Evolutionary conservation across 208 protist genomes (phyloP).

Genomic region (Crithidia sp.): DNA sequence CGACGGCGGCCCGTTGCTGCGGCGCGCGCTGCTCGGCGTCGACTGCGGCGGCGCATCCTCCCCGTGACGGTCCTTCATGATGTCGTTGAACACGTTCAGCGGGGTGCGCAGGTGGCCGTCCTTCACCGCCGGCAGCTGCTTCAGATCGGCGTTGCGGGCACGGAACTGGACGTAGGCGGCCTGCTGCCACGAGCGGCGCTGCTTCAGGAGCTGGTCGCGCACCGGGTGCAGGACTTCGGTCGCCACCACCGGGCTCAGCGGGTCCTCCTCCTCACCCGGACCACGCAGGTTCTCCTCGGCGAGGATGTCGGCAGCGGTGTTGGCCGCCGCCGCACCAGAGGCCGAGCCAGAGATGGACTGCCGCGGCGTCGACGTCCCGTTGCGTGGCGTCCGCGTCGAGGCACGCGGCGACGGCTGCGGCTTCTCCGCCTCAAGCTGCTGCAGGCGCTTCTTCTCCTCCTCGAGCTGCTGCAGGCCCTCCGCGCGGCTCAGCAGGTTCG

Average conservation of each 20-base stretch:
- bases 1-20: conserved; percentile 20
- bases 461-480: conserved; percentile 64
- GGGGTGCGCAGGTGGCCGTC: conserved; percentile 75
- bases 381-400: conserved; percentile 36
- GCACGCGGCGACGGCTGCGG: conserved; percentile 38
- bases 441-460: conserved; percentile 47
- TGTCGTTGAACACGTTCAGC: conserved; percentile 76
- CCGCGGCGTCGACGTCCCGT: conserved; percentile 29
- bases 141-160: conserved; percentile 44
- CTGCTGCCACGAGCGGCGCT: conserved; percentile 40
- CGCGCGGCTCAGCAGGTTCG: conserved; percentile 54
- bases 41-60: conserved; percentile 39
- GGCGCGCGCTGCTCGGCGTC: conserved; percentile 29
- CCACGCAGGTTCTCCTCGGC: conserved; percentile 42
- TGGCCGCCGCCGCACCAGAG: background rate
- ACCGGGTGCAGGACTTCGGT: conserved; percentile 62
- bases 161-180: conserved; percentile 57
- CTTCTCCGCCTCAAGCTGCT: conserved; percentile 32
- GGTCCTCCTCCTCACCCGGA: conserved; percentile 72
- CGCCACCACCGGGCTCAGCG: conserved; percentile 59
- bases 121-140: conserved; percentile 62
- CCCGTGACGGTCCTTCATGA: conserved; percentile 65
- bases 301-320: conserved; percentile 33
- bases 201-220: conserved; percentile 59
- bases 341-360: conserved; percentile 6